These are phyloP conservation scores for Rhodotorula toruloides DNA, from an alignment of 768 basidiomycete species.

Conservation along the genomic window DNA sequence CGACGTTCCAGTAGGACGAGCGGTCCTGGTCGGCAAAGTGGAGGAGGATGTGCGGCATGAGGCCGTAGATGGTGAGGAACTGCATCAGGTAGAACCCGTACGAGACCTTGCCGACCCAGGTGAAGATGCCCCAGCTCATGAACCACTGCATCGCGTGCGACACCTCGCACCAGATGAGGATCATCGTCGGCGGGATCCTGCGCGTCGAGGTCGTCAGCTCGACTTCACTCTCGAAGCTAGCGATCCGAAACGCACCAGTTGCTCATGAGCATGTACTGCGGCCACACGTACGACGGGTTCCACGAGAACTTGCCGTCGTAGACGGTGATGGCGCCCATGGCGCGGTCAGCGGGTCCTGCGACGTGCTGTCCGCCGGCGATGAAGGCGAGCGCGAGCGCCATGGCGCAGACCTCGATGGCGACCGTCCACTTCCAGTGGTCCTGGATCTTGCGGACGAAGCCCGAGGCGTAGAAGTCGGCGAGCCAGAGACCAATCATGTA, in stretches of 20 bases:
- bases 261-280: slow-evolving; percentile 44
- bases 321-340: slow-evolving; percentile 41
- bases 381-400: slow-evolving; percentile 42
- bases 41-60: slow-evolving; percentile 44
- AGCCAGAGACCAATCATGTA: slow-evolving; percentile 43
- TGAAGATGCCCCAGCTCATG: slow-evolving; percentile 43
- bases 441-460: slow-evolving; percentile 43
- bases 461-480: slow-evolving; percentile 43
- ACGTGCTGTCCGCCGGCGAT: slow-evolving; percentile 42
- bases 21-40: slow-evolving; percentile 34
- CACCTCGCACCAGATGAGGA: slow-evolving; percentile 44
- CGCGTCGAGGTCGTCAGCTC: neutral
- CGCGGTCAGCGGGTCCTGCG: slow-evolving; percentile 40
- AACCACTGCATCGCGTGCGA: slow-evolving; percentile 46
- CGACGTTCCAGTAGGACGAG: slow-evolving; percentile 41
- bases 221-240: neutral
- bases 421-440: slow-evolving; percentile 45
- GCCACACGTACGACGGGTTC: slow-evolving; percentile 41
- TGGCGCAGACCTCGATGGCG: slow-evolving; percentile 39
- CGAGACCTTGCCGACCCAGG: slow-evolving; percentile 45
- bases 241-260: slow-evolving; percentile 35
- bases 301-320: slow-evolving; percentile 42
- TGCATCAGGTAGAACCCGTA: slow-evolving; percentile 47
- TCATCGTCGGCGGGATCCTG: slow-evolving; percentile 40
- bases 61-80: slow-evolving; percentile 44